Conservation (phyloP, 176 grass and related monocot species). For the Phyllostachys edulis region DNA sequence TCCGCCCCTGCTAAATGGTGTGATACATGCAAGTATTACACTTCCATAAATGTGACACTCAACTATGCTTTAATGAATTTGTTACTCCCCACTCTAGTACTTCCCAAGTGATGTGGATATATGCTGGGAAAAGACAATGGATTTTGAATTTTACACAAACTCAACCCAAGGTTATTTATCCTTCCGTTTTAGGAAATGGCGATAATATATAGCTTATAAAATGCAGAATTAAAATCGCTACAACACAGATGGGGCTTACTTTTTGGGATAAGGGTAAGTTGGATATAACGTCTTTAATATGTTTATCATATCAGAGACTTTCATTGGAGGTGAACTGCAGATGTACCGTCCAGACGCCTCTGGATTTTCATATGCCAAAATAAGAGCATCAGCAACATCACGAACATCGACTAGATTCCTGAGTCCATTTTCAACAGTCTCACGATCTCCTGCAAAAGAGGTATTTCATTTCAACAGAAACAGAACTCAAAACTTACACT, state of each 20-base stretch:
- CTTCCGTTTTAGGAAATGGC: neutral
- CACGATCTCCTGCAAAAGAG: constrained; percentile 33
- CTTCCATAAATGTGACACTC: neutral
- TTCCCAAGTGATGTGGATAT: neutral
- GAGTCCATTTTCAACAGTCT: constrained; percentile 41
- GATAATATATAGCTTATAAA: neutral
- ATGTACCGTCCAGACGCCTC: constrained; percentile 38
- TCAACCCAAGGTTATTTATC: neutral
- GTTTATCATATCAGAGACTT: constrained; percentile 42
- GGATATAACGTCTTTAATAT: constrained; percentile 42
- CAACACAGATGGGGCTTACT: constrained; percentile 15
- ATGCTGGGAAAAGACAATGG: neutral
- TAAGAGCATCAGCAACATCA: constrained; percentile 49
- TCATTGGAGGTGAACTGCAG: constrained; percentile 38
- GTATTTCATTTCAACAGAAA: neutral
- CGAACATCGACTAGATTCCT: constrained; percentile 42
- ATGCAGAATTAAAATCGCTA: neutral
- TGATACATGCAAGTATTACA: neutral
- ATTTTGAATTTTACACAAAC: neutral
- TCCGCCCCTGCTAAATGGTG: neutral
- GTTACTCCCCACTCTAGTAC: neutral
- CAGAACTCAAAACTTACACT: neutral
- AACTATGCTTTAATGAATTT: neutral
- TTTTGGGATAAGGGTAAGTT: constrained; percentile 40
- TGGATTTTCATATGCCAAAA: constrained; percentile 41